Evolutionary conservation across 371 early-diverging fungal genomes (phyloP), one percentile per base, ranked within the genome.

Genomic region (Mortierella sp.): DNA sequence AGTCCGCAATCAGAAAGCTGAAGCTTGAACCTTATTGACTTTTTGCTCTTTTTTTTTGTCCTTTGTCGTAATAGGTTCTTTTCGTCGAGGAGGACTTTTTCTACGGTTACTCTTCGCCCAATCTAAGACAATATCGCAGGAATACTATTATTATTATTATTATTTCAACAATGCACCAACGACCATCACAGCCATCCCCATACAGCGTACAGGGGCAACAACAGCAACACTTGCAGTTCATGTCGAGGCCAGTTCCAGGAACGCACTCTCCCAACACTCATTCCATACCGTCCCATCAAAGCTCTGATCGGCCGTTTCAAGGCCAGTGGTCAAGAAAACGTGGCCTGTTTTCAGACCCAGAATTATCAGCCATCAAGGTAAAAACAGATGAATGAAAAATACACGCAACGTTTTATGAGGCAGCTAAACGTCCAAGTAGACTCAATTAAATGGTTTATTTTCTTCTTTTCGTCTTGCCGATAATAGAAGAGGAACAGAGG

Each of bases 401-500:
- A n/a, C n/a, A n/a, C n/a, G n/a, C n/a, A n/a, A n/a, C n/a, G n/a
- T n/a, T n/a, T n/a, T n/a, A n/a, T n/a, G n/a, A n/a, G n/a, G n/a
- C n/a, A n/a, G n/a, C n/a, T n/a, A n/a, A n/a, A n/a, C n/a, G n/a
- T n/a, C n/a, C n/a, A n/a, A n/a, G n/a, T n/a, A 37, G 2, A 19
- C 37, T 37, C 37, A 22, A 19, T 44, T 63, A 29, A 64, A 26
- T 39, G 3, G 39, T 47, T 39, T 40, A n/a, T 66, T 11, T 64
- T 14, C 19, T n/a, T 53, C 10, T 9, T 55, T 24, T 22, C 26
- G n/a, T n/a, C n/a, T n/a, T n/a, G n/a, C n/a, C n/a, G n/a, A n/a
- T n/a, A 14, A 2, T 68, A 77, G 77, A 77, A 72, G 48, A 64
- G 77, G n/a, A 64, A 52, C 22, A 71, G 26, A 22, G 39, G 66